Evolutionary conservation across 495 filamentous ascomycete genomes (phyloP).

Genomic region (Hypoxylon rickii): DNA sequence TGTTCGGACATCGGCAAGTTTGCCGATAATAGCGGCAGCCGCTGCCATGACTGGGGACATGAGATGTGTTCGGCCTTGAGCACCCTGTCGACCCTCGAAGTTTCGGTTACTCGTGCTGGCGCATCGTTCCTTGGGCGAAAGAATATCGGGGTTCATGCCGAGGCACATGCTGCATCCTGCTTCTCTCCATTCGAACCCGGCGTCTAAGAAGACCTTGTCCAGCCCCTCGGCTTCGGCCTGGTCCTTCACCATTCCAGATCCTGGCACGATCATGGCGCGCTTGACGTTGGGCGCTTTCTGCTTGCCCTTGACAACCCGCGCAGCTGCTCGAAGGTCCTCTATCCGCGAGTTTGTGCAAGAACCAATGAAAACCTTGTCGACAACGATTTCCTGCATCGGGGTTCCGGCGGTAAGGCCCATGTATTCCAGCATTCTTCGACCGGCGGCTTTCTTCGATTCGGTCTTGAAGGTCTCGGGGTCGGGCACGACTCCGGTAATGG

Average conservation of each 20-base stretch:
- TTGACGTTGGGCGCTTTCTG: constrained; percentile 87
- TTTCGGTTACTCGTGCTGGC: constrained; percentile 97
- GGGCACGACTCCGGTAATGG: constrained; percentile 88
- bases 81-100: constrained; percentile 96
- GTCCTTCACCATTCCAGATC: constrained; percentile 91
- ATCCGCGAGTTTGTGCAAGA: constrained; percentile 98
- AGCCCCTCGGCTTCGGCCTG: constrained; percentile 92
- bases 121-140: constrained; percentile 91
- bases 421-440: constrained; percentile 84
- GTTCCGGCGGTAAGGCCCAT: constrained; percentile 90
- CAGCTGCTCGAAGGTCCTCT: constrained; percentile 90
- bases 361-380: constrained; percentile 98
- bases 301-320: constrained; percentile 80
- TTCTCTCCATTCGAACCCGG: constrained; percentile 97
- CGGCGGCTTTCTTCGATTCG: constrained; percentile 75
- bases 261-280: constrained; percentile 93
- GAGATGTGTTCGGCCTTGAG: constrained; percentile 88
- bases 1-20: constrained; percentile 88
- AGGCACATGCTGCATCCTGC: constrained; percentile 98
- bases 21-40: constrained; percentile 85
- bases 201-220: constrained; percentile 87
- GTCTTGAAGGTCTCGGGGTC: constrained; percentile 84
- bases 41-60: constrained; percentile 98
- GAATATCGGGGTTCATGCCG: constrained; percentile 98
- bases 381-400: constrained; percentile 82